These are phyloP conservation scores for Rhytidhysteron rufulum DNA, from an alignment of 2,329 filamentous ascomycete genomes.

Conservation along the genomic window DNA sequence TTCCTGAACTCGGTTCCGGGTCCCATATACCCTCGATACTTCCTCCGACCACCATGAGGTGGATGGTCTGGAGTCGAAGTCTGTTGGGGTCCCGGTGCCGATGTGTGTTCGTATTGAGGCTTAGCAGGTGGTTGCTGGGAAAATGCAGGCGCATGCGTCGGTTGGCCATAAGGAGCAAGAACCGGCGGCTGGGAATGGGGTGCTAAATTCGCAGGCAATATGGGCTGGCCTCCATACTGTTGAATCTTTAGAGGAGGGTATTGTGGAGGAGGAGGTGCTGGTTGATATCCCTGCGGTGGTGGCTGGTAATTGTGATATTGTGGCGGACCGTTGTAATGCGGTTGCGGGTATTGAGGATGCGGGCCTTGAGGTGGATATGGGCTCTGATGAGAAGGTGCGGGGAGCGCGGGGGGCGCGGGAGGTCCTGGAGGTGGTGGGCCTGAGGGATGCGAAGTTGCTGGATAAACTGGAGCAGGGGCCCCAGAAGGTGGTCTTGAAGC, in stretches of 20 bases:
- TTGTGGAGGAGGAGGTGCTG: constrained; percentile 21
- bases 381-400: constrained; percentile 22
- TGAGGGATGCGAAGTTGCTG: background rate
- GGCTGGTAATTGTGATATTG: constrained; percentile 14
- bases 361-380: constrained; percentile 37
- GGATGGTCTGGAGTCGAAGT: constrained; percentile 12
- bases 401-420: background rate
- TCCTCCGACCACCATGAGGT: constrained; percentile 11
- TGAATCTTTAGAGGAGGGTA: constrained; percentile 34
- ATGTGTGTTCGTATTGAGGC: constrained; percentile 4
- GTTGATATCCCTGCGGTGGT: constrained; percentile 29
- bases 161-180: constrained; percentile 1
- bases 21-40: constrained; percentile 12
- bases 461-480: background rate
- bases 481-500: background rate
- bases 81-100: constrained; percentile 15
- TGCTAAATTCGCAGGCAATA: constrained; percentile 35
- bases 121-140: constrained; percentile 15
- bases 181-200: constrained; percentile 16
- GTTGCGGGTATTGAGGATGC: constrained; percentile 57
- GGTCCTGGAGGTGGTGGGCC: background rate
- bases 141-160: constrained; percentile 1
- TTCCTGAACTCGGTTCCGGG: constrained; percentile 2
- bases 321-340: constrained; percentile 16
- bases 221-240: constrained; percentile 38